phyloP scores from a whole-genome alignment of 208 protist species.

The Acanthamoeba healyi region DNA sequence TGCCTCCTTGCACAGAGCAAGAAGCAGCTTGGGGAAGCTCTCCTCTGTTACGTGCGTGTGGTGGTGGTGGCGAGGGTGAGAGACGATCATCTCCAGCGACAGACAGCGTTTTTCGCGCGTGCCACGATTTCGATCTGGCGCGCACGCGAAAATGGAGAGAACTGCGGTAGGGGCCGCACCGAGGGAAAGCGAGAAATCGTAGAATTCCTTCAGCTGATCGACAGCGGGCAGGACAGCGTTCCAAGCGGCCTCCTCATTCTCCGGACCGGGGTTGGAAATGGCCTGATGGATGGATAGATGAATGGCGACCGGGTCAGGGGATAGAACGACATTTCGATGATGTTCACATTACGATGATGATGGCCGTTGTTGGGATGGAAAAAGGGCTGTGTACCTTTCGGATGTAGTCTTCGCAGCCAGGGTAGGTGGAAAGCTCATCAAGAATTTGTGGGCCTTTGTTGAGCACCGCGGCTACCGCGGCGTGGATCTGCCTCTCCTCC shows the following conservation, averaged over 20 bases:
- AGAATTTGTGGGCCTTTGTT: constrained; percentile 80
- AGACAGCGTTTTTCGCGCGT: too few species aligned
- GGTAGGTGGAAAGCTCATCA: constrained; percentile 78
- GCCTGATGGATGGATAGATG: too few species aligned
- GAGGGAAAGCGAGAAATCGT: constrained; percentile 89
- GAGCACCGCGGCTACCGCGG: constrained; percentile 79
- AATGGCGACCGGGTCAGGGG: neutral
- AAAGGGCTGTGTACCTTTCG: constrained; percentile 75
- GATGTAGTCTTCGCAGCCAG: constrained; percentile 85
- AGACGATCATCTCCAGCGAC: neutral
- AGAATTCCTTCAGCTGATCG: constrained; percentile 89
- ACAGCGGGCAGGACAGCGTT: constrained; percentile 87
- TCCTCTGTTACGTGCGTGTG: too few species aligned
- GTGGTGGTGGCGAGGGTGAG: too few species aligned
- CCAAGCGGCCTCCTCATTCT: constrained; percentile 89
- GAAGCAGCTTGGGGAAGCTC: constrained; percentile 87
- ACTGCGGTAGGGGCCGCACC: constrained; percentile 63
- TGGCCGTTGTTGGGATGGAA: neutral
- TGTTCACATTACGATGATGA: too few species aligned
- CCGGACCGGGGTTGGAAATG: constrained; percentile 86
- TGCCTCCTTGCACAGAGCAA: constrained; percentile 86
- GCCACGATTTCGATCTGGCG: too few species aligned
- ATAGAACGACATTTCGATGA: too few species aligned
- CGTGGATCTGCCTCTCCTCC: constrained; percentile 81
- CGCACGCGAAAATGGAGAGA: too few species aligned